Evolutionary conservation across 2,329 filamentous ascomycete genomes (phyloP), one percentile per base, ranked within the genome.

Genomic region (Cladosporium sp.): DNA sequence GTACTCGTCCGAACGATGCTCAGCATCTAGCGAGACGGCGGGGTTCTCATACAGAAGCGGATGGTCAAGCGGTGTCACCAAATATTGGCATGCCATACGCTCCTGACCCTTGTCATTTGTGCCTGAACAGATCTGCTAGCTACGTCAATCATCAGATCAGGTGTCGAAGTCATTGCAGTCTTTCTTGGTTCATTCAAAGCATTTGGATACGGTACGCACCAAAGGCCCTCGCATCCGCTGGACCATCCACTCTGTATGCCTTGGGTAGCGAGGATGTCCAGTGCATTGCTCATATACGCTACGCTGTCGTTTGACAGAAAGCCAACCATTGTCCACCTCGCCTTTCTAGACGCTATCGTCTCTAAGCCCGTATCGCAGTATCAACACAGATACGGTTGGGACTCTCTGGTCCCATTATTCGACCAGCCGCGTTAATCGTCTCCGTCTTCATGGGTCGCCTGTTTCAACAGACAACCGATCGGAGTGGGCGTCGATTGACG

Each of bases 351-450:
- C 73, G 75, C 77, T 77, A 42, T 10, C 55, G 57, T 59, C 61
- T 55, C 61, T 55, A 64, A 66, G 65, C 67, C 62, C 64, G 59
- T 77, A 51, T 57, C 55, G 37, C 37, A 57, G 55, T 37, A 50
- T 25, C 55, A 57, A 51, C 47, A 51, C 55, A 57, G 36, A 57
- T 51, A 17, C 45, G 40, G 39, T 45, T 13, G 45, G 34, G 40
- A 55, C 24, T 9, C 15, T n/a, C 36, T 25, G 13, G 12, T 37
- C 20, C 73, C 71, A 71, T 74, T 77, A 77, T 79, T 75, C 71
- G 82, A 83, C 82, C 83, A 83, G 78, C 80, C 83, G 81, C 78
- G 83, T 87, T 73, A 88, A 81, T 85, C 80, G 80, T 81, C 82
- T 82, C 78, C 78, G 77, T 75, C 68, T 73, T 60, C 62, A 62